Conservation (phyloP, 257 asterid genomes). For the Handroanthus guayacan region DNA sequence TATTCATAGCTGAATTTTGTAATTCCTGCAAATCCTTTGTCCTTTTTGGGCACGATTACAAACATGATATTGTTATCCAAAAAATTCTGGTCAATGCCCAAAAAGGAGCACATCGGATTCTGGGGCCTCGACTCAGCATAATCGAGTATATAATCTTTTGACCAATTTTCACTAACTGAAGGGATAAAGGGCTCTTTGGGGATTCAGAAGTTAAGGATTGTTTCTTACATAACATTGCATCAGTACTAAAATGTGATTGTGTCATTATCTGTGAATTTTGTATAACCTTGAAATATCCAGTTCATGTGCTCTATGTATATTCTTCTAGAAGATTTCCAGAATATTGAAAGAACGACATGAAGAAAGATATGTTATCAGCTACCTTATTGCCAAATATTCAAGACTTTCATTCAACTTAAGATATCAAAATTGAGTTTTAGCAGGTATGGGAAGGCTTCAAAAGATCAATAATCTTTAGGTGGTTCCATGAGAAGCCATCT, state of each 20-base stretch:
- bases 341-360: neutral
- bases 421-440: constrained; percentile 19
- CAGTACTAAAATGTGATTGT: constrained; percentile 3
- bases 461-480: constrained; percentile 3
- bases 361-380: neutral
- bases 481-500: constrained; percentile 2
- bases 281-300: constrained; percentile 2
- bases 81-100: constrained; percentile 5
- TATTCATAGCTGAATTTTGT: neutral
- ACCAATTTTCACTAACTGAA: constrained; percentile 10
- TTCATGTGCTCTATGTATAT: constrained; percentile 14
- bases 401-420: neutral
- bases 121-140: neutral
- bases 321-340: neutral
- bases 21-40: constrained; percentile 5
- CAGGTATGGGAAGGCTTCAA: constrained; percentile 9
- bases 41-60: neutral
- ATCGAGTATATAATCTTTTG: neutral
- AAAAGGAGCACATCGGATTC: neutral
- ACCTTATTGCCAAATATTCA: neutral
- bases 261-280: neutral
- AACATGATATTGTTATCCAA: neutral
- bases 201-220: neutral
- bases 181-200: neutral
- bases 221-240: constrained; percentile 15